phyloP scores from a whole-genome alignment of 768 basidiomycete genomes.

The Sporobolomyces roseus region DNA sequence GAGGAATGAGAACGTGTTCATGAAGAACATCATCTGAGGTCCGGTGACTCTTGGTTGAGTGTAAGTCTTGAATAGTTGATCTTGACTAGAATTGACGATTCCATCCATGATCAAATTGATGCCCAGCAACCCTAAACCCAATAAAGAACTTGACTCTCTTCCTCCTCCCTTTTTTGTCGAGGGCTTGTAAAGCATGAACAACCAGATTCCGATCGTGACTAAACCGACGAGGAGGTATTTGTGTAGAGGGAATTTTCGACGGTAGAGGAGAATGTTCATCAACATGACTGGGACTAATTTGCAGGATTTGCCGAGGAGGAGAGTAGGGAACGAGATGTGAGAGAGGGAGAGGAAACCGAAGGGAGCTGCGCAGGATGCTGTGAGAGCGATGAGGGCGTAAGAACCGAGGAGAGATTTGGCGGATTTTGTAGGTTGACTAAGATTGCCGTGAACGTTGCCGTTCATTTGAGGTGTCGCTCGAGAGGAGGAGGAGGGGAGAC shows the following conservation, averaged over 20 bases:
- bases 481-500: background rate
- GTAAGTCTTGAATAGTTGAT: constrained; percentile 82
- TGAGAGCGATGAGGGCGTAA: constrained; percentile 77
- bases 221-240: constrained; percentile 92
- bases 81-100: constrained; percentile 90
- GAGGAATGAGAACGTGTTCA: constrained; percentile 79
- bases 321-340: constrained; percentile 95
- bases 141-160: constrained; percentile 54
- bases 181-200: constrained; percentile 66
- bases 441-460: too few species aligned
- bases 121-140: constrained; percentile 70
- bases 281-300: constrained; percentile 98
- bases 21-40: constrained; percentile 99
- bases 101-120: constrained; percentile 90
- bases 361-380: constrained; percentile 86
- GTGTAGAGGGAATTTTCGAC: constrained; percentile 83
- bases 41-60: constrained; percentile 61
- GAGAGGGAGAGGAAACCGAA: constrained; percentile 93
- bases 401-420: constrained; percentile 64
- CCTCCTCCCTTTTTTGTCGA: constrained; percentile 49
- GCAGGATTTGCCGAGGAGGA: constrained; percentile 98
- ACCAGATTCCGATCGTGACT: constrained; percentile 76
- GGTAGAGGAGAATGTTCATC: constrained; percentile 94
- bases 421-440: too few species aligned
- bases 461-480: background rate